Conservation (phyloP, 306 rosid species). For the Gastrolobium bilobum region DNA sequence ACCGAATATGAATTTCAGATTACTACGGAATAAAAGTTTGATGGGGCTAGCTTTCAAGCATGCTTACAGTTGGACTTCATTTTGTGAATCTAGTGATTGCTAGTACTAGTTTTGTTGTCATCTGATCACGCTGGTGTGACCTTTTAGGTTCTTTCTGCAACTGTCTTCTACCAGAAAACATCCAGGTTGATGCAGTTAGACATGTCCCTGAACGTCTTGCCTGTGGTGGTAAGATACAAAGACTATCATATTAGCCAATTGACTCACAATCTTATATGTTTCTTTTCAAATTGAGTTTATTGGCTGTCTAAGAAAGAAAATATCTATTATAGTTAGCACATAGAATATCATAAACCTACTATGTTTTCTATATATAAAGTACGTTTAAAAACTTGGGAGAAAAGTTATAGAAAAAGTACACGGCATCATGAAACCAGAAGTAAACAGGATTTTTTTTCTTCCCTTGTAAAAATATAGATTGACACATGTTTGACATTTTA, state of each 20-base stretch:
- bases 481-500: slow-evolving; percentile 3
- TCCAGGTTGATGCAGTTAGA: slow-evolving; percentile 81
- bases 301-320: slow-evolving; percentile 34
- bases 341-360: neutral
- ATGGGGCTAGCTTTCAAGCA: slow-evolving; percentile 9
- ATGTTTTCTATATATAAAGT: slow-evolving; percentile 21
- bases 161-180: slow-evolving; percentile 93
- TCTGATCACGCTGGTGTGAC: slow-evolving; percentile 57
- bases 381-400: slow-evolving; percentile 11
- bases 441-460: slow-evolving; percentile 16
- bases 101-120: slow-evolving; percentile 46
- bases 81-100: slow-evolving; percentile 34
- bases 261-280: slow-evolving; percentile 12
- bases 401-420: neutral
- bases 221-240: slow-evolving; percentile 67
- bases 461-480: slow-evolving; percentile 14
- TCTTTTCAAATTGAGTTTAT: slow-evolving; percentile 37
- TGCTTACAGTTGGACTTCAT: slow-evolving; percentile 27
- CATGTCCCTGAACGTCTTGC: slow-evolving; percentile 81
- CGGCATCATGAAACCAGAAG: neutral
- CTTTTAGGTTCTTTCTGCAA: slow-evolving; percentile 94
- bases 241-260: slow-evolving; percentile 10
- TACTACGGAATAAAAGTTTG: slow-evolving; percentile 32
- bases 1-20: slow-evolving; percentile 24
- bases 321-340: neutral